These are phyloP conservation scores for Astragalus glycyphyllos DNA, from an alignment of 306 rosid species.

Conservation along the genomic window DNA sequence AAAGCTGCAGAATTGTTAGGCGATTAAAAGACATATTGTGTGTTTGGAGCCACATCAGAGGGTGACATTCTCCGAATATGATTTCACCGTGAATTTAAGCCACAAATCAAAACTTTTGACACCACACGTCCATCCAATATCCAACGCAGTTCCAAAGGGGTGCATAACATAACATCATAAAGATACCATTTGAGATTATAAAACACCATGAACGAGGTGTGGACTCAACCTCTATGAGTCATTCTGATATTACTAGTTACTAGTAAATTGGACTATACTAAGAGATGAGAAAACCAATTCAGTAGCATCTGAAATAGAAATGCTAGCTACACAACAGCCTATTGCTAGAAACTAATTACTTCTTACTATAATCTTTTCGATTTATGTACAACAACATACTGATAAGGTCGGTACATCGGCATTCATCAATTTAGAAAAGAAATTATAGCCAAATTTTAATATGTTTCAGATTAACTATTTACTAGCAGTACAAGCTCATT, in stretches of 20 bases:
- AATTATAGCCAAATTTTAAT: neutral
- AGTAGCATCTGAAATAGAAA: neutral
- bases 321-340: conserved; percentile 14
- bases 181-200: conserved; percentile 22
- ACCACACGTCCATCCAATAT: too few species aligned
- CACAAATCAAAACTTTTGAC: too few species aligned
- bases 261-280: conserved; percentile 16
- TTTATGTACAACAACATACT: neutral
- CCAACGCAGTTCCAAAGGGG: too few species aligned
- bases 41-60: too few species aligned
- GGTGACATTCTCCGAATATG: too few species aligned
- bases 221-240: conserved; percentile 1
- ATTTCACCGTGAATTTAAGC: too few species aligned
- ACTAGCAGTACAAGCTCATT: conserved; percentile 10
- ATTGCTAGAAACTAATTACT: neutral
- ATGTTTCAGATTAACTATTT: conserved; percentile 25
- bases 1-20: conserved; percentile 14
- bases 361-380: neutral
- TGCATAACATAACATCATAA: neutral
- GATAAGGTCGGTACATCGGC: conserved; percentile 7
- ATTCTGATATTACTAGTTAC: conserved; percentile 2
- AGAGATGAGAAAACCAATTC: conserved; percentile 20
- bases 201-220: conserved; percentile 14
- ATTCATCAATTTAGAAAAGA: neutral
- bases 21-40: neutral